A percentile compares a stretch with the other conserved stretches of the same genome.
Evolutionary conservation across 352 stramenopile species (phyloP).

Genomic region (Globisporangium uncinulatum): DNA sequence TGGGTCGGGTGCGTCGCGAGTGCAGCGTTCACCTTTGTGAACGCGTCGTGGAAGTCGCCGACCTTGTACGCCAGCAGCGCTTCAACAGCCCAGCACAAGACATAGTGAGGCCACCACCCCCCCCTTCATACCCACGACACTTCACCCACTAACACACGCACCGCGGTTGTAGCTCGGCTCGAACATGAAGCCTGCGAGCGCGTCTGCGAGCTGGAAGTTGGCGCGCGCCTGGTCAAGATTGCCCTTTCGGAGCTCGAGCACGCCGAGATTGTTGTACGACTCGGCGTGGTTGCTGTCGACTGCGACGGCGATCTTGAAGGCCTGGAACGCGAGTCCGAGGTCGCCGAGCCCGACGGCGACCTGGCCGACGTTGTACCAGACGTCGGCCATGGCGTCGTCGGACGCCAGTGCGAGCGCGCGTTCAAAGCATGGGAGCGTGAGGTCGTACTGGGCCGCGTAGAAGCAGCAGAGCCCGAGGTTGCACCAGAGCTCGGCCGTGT

Average conservation of each 20-base stretch:
- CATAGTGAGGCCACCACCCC: neutral
- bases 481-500: constrained; percentile 91
- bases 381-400: constrained; percentile 89
- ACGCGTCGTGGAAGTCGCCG: constrained; percentile 89
- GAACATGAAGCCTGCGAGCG: constrained; percentile 85
- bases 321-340: constrained; percentile 90
- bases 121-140: constrained; percentile 8
- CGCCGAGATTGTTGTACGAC: constrained; percentile 89
- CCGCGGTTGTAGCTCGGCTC: constrained; percentile 90
- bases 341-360: constrained; percentile 92
- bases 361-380: constrained; percentile 95
- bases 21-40: constrained; percentile 81
- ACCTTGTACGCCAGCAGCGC: constrained; percentile 88
- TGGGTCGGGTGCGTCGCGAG: constrained; percentile 76
- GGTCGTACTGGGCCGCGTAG: constrained; percentile 92
- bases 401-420: constrained; percentile 81
- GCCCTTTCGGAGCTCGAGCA: constrained; percentile 87
- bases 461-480: constrained; percentile 94
- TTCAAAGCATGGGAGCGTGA: constrained; percentile 93
- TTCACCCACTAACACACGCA: constrained; percentile 11
- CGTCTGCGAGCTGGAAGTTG: constrained; percentile 78
- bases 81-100: constrained; percentile 12
- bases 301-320: constrained; percentile 91
- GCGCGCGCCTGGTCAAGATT: constrained; percentile 83
- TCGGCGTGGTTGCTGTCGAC: constrained; percentile 91